Conservation (phyloP, 768 basidiomycete species). For the Exidia glandulosa region DNA sequence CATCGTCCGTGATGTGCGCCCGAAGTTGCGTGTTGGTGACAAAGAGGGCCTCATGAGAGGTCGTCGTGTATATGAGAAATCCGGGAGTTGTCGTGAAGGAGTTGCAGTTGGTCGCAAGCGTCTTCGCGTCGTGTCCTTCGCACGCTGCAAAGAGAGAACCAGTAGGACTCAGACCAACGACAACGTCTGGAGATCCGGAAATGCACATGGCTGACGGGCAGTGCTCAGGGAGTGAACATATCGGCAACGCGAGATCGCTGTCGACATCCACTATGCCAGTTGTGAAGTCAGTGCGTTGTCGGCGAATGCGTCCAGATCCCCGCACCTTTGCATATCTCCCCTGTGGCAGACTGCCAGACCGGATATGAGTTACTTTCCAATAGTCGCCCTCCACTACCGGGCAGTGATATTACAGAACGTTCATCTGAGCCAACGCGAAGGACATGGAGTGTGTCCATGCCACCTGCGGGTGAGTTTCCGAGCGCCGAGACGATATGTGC, state of each 20-base stretch:
- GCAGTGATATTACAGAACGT: not conserved
- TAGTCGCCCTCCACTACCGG: not conserved
- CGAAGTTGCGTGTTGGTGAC: conserved; percentile 38
- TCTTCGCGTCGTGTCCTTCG: not conserved
- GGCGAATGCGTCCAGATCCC: not conserved
- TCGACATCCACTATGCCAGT: conserved; percentile 8
- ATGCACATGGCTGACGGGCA: conserved; percentile 32
- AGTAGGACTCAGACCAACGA: conserved; percentile 42
- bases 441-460: not conserved
- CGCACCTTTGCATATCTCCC: not conserved
- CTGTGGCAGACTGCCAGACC: not conserved
- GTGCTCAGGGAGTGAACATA: conserved; percentile 44
- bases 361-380: not conserved
- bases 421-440: not conserved
- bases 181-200: conserved; percentile 24
- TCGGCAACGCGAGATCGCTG: conserved; percentile 13
- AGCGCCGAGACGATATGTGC: not conserved
- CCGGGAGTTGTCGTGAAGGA: conserved; percentile 62
- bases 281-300: not conserved
- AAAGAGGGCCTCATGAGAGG: conserved; percentile 70
- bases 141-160: conserved; percentile 7
- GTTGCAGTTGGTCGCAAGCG: conserved; percentile 26
- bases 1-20: conserved; percentile 1
- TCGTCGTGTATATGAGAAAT: conserved; percentile 78
- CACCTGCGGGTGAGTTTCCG: not conserved